Evolutionary conservation across 139 green algal species (phyloP).

Genomic region (Picochlorum sp.): DNA sequence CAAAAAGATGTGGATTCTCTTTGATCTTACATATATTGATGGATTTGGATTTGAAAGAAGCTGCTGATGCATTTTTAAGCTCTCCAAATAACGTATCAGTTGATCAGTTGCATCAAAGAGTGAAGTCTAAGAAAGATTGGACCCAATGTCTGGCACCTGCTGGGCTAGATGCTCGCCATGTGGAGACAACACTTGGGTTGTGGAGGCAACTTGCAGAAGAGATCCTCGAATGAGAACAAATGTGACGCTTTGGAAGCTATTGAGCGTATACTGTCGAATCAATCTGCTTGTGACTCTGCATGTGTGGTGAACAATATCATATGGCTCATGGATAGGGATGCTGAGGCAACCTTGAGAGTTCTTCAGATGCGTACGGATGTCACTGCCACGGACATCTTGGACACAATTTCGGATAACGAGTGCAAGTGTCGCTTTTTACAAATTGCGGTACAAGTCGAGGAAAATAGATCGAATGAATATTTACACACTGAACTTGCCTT

Average conservation of each 20-base stretch:
- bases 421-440: not conserved
- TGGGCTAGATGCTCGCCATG: too few species aligned
- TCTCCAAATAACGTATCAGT: slow-evolving; percentile 17
- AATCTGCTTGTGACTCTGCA: slow-evolving; percentile 1
- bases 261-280: too few species aligned
- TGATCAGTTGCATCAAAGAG: not conserved
- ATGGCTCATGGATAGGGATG: slow-evolving; percentile 1
- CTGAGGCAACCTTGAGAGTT: not conserved
- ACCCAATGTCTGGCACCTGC: slow-evolving; percentile 21
- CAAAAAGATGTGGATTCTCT: slow-evolving; percentile 37
- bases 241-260: too few species aligned
- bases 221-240: too few species aligned
- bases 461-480: not conserved
- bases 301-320: not conserved
- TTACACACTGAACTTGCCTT: not conserved
- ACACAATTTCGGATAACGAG: not conserved
- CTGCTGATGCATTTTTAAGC: slow-evolving; percentile 28
- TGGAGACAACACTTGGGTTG: too few species aligned
- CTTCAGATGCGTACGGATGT: slow-evolving; percentile 4
- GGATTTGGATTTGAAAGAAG: slow-evolving; percentile 18
- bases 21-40: slow-evolving; percentile 54
- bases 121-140: slow-evolving; percentile 19
- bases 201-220: too few species aligned
- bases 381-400: not conserved
- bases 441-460: not conserved